Percentiles rank a stretch among this genome's conserved stretches.
These are phyloP conservation scores for Amanita rimosa DNA, from an alignment of 768 basidiomycete genomes.

Conservation along the genomic window DNA sequence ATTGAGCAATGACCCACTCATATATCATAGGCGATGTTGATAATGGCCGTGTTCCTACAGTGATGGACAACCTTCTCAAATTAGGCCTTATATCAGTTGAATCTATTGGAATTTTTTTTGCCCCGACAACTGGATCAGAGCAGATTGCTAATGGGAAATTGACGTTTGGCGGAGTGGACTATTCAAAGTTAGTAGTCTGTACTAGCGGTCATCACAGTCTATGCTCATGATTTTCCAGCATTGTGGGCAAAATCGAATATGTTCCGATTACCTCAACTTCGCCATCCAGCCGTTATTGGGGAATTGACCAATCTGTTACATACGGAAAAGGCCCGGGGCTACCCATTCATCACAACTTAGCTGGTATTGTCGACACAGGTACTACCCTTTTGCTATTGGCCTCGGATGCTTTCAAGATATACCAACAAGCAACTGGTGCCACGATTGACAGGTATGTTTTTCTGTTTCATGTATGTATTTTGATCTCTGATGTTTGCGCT, in stretches of 20 bases:
- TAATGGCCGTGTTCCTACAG: slow-evolving; percentile 33
- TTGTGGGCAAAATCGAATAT: slow-evolving; percentile 17
- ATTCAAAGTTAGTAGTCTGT: slow-evolving; percentile 24
- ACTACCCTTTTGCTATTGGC: slow-evolving; percentile 46
- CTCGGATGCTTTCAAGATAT: slow-evolving; percentile 46
- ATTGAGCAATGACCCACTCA: not conserved
- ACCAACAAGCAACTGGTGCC: slow-evolving; percentile 44
- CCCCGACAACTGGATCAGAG: slow-evolving; percentile 27
- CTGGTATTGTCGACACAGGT: slow-evolving; percentile 42
- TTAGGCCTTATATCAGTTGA: slow-evolving; percentile 34
- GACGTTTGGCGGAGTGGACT: slow-evolving; percentile 42
- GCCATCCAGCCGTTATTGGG: slow-evolving; percentile 38
- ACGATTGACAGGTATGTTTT: slow-evolving; percentile 32
- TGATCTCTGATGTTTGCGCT: not conserved
- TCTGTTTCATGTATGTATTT: not conserved
- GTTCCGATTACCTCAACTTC: slow-evolving; percentile 27
- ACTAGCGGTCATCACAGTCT: slow-evolving; percentile 15
- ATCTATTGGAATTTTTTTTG: slow-evolving; percentile 40
- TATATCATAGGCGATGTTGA: slow-evolving; percentile 23
- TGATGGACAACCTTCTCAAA: slow-evolving; percentile 43
- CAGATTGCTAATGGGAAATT: slow-evolving; percentile 39
- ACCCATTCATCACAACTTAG: slow-evolving; percentile 23
- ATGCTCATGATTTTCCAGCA: slow-evolving; percentile 8
- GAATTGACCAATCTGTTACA: slow-evolving; percentile 36
- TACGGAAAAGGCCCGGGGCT: slow-evolving; percentile 26